Percentiles rank a stretch among this genome's conserved stretches.
These are phyloP conservation scores for Parietaria judaica DNA, from an alignment of 306 rosid species.

Conservation along the genomic window DNA sequence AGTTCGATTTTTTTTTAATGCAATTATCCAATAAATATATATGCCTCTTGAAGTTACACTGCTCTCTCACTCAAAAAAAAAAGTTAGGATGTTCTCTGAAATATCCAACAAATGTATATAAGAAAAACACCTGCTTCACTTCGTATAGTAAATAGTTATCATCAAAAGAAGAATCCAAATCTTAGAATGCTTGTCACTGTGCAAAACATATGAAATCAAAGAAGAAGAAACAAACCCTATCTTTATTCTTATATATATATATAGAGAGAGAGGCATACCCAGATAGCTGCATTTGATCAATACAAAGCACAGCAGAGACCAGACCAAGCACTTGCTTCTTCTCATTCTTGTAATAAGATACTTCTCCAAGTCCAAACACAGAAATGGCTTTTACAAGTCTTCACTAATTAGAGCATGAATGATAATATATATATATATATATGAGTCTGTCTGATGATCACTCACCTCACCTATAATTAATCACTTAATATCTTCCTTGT, in stretches of 20 bases:
- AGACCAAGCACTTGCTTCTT: conserved; percentile 29
- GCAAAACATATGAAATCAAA: background rate
- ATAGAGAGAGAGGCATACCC: conserved; percentile 39
- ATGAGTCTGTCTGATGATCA: background rate
- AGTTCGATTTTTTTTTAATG: too few species aligned
- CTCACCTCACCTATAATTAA: background rate
- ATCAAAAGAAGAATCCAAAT: background rate
- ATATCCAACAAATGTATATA: too few species aligned
- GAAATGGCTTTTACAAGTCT: background rate
- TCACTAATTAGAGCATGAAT: conserved; percentile 4
- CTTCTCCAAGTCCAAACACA: conserved; percentile 2
- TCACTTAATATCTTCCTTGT: background rate
- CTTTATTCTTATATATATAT: background rate
- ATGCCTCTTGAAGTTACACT: too few species aligned
- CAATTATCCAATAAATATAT: too few species aligned
- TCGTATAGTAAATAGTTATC: too few species aligned
- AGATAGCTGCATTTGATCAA: conserved; percentile 32
- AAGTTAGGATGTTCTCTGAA: too few species aligned
- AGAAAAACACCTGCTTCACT: too few species aligned
- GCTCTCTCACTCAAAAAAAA: too few species aligned
- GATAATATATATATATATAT: background rate
- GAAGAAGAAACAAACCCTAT: background rate
- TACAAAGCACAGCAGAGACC: conserved; percentile 38
- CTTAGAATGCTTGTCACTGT: conserved; percentile 5
- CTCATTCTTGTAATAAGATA: background rate